phyloP scores from a whole-genome alignment of 306 rosid genomes.

The Ochetophila trinervis region DNA sequence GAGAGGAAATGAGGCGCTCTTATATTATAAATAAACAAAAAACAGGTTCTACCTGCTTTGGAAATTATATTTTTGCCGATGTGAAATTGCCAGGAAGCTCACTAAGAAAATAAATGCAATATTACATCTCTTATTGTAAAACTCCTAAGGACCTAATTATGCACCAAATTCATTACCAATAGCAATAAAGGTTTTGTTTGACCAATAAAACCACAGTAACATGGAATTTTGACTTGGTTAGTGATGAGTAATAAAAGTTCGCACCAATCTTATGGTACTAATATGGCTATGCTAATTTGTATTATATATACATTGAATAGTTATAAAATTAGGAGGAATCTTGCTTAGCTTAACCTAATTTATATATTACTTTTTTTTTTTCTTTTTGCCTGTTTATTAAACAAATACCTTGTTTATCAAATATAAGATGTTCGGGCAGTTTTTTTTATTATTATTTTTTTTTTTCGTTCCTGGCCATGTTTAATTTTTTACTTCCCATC shows the following conservation, averaged over 20 bases:
- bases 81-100: constrained; percentile 11
- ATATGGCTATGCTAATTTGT: constrained; percentile 34
- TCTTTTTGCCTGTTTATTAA: not conserved
- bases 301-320: constrained; percentile 15
- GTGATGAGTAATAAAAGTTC: constrained; percentile 16
- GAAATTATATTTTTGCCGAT: not conserved
- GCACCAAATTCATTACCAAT: constrained; percentile 34
- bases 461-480: too few relatives aligned
- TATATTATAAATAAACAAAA: too few relatives aligned
- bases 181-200: constrained; percentile 23
- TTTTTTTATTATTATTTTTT: too few relatives aligned
- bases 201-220: constrained; percentile 39
- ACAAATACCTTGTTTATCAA: constrained; percentile 14
- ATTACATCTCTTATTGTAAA: not conserved
- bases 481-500: too few relatives aligned
- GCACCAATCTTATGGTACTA: constrained; percentile 38
- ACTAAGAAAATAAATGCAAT: not conserved
- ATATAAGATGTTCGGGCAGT: not conserved
- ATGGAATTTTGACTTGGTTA: constrained; percentile 51
- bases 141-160: constrained; percentile 33
- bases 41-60: too few relatives aligned
- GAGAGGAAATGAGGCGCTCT: too few relatives aligned
- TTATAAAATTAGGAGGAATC: constrained; percentile 26
- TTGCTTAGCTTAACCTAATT: constrained; percentile 10
- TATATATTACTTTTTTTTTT: not conserved